Base-by-base conservation (phyloP, 1,139 yeast genomes). In the Pichia sp. region DNA sequence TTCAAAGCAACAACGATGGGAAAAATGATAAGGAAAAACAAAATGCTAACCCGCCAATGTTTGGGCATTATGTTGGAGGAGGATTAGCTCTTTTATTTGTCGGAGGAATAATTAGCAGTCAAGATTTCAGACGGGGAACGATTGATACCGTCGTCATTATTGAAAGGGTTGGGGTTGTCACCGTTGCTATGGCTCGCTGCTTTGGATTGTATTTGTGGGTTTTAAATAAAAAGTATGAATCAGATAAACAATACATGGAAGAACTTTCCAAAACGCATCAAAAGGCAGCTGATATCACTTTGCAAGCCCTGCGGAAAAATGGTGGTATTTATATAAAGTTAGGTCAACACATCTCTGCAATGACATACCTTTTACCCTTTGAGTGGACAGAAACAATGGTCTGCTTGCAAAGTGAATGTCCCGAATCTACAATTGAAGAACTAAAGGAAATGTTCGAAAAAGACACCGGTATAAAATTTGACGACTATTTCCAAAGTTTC, bases 381-480 rank as follows among this genome's bases (percentile, higher is more conserved):
- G 97, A 95, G 71, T 93, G 99, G 99, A 92, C 98, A 0, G 81
- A 82, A 19, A 87, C 98, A 0, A 93, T 93, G 97, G 78, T 85
- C 44, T 97, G 97, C 1, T 73, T 95, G 53, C 98, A 93, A 66
- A 96, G 92, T 65, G 79, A 81, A 66, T 93, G 99, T 67, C 99
- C 99, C 0, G 75, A 79, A 61, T 87, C 96, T 0, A 80, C 92
- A 0, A 64, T 82, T 49, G 88, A 81, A 52, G 90, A 87, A 47
- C 82, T 93, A 40, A 74, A 77, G 48, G 73, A 74, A 13, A 79
- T 93, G 86, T 83, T 93, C 64, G 64, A 69, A 48, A 67, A 70
- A 2, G 99, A 93, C 67, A 72, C 87, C 62, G 90, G 88, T 0
- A 66, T 71, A n/a, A 61, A 75, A 1, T 68, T 92, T 26, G 78